phyloP scores from a whole-genome alignment of 2,329 filamentous ascomycete species.

The Hypoxylon sp. region DNA sequence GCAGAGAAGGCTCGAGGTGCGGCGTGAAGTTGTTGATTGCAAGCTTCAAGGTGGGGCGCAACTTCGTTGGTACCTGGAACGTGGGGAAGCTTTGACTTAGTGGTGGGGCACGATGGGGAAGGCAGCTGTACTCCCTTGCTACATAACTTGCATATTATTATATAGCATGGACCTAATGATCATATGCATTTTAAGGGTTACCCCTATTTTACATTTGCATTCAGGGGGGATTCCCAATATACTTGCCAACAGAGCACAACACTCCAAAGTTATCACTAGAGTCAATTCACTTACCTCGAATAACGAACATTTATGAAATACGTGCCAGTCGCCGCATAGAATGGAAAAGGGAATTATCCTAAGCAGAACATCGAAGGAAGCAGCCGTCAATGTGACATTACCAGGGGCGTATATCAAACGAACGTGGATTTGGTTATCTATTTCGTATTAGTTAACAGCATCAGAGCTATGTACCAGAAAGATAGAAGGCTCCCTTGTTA shows the following conservation, averaged over 20 bases:
- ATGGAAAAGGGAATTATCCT: not conserved
- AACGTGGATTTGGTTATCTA: not conserved
- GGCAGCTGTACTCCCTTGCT: constrained; percentile 10
- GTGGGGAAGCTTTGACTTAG: constrained; percentile 39
- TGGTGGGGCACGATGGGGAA: constrained; percentile 23
- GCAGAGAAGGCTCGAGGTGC: not conserved
- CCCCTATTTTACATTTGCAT: constrained; percentile 7
- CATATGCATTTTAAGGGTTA: not conserved
- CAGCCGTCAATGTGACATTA: not conserved
- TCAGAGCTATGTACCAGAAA: not conserved
- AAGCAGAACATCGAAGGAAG: not conserved
- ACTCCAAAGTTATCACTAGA: not conserved
- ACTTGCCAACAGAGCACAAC: not conserved
- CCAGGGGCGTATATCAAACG: not conserved
- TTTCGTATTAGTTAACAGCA: not conserved
- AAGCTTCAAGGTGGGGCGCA: constrained; percentile 34
- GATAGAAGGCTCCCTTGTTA: not conserved
- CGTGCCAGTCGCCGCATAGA: too few species aligned
- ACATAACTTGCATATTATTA: not conserved
- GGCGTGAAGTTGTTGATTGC: constrained; percentile 26
- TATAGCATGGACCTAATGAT: not conserved
- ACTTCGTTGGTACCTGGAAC: constrained; percentile 11
- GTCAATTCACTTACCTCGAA: not conserved
- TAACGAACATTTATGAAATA: not conserved
- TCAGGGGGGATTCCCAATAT: not conserved